Evolutionary conservation across 1,284 basidiomycete genomes (phyloP), one percentile per base, ranked within the genome.

Genomic region (Puccinia horiana): DNA sequence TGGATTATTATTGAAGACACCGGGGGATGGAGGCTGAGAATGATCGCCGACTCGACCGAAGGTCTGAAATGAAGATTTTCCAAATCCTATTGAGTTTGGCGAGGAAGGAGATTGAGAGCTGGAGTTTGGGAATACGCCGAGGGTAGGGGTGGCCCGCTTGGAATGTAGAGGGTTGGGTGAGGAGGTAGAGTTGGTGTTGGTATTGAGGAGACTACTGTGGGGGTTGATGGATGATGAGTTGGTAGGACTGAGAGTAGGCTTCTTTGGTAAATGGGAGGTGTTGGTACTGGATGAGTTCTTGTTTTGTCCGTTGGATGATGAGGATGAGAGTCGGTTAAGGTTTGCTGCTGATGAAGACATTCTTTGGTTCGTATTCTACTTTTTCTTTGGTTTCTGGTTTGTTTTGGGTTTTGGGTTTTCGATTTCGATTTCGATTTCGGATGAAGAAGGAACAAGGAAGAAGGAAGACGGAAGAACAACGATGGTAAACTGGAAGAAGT

Each of bases 1-100:
- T 47, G 44, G 44, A 52, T 35, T 73, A 11, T 18, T 58, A 47
- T 63, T 61, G 75, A 61, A 76, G 26, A 58, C 23, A 20, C 47
- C 20, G 49, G 49, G 49, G 52, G 42, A 52, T 4, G 77, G 29
- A 23, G 18, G 49, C 49, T 67, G 49, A 40, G 42, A 61, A 23
- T 76, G 58, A 61, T 67, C 42, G 5, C 77, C 77, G 23, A 79
- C 65, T 29, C 77, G 54, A 14, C 77, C 77, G 35, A 79, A 79
- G 42, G 40, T 49, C 37, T 69, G 42, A n/a, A 49, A 49, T 2
- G 44, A 35, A 29, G 70, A 73, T 70, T 79, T 79, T 9, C 44
- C 52, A 18, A 79, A 79, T 35, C 77, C 63, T 44, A 54, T 3
- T 11, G 52, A 52, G 47, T 42, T 35, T 23, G 29, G 35, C 37